Base-by-base conservation (phyloP, 1,284 basidiomycete species). In the Lentinula novae-zelandiae region DNA sequence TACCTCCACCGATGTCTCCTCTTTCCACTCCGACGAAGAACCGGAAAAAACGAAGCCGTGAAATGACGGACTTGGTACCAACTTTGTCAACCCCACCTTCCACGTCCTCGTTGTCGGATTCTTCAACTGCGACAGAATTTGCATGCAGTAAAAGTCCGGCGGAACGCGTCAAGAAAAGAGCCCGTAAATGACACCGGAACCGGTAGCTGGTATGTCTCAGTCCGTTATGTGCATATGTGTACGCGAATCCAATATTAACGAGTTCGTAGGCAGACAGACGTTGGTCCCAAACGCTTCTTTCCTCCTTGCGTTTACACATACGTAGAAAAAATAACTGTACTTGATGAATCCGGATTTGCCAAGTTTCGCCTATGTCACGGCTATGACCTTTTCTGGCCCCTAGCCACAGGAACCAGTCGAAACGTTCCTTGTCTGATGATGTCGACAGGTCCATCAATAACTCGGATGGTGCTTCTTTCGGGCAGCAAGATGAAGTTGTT, bases 1-100 rank as follows among this genome's bases (percentile, higher is more conserved):
- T 81, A 10, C 63, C 71, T 9, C 66, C 70, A 7, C 64, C 73
- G 8, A 61, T 50, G 5, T 60, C 68, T 12, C 61, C 70, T 38
- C 61, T 66, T 17, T 31, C 63, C 9, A 54, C 52, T 31, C 58
- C 49, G 60, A 36, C 50, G 2, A 5, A 67, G 65, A 34, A 27
- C 31, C 44, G 46, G 46, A 56, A 51, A 33, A 61, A 56, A 40
- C 48, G 53, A 56, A 40, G 34, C 44, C 48, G 34, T 38, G 34
- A 46, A 22, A 46, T 46, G 44, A 44, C 38, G 48, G 39, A 15
- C 12, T 17, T 27, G 7, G 57, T 63, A 38, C 63, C 31, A 36
- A 57, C 50, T 20, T 54, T 64, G 38, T 62, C 34, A 34, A 57
- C 52, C 13, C 57, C 60, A n/a, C 44, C 63, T 38, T 44, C 53